Conservation (phyloP, 2,329 filamentous ascomycete genomes). For the Sporothrix brasiliensis region DNA sequence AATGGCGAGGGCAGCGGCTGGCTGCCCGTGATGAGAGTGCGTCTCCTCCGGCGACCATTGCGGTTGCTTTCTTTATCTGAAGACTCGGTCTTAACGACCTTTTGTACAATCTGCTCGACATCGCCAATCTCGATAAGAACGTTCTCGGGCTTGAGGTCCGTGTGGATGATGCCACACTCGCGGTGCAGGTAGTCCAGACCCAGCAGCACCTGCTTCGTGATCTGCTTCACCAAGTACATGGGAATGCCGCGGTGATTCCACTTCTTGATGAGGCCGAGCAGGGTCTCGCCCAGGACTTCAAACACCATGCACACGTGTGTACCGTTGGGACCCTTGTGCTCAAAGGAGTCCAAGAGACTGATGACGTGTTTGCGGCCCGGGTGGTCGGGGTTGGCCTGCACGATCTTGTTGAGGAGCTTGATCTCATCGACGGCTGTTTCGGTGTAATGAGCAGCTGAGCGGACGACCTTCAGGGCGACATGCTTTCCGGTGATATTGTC, state of each 20-base stretch:
- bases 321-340: slow-evolving; percentile 95
- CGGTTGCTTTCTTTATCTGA: slow-evolving; percentile 83
- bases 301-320: slow-evolving; percentile 99
- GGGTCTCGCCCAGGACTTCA: slow-evolving; percentile 92
- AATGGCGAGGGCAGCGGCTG: slow-evolving; percentile 94
- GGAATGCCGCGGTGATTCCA: slow-evolving; percentile 98
- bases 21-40: slow-evolving; percentile 94
- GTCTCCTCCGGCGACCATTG: slow-evolving; percentile 84
- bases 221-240: slow-evolving; percentile 95
- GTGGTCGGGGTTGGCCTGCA: slow-evolving; percentile 91
- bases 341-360: slow-evolving; percentile 93
- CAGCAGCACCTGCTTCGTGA: slow-evolving; percentile 95
- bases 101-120: slow-evolving; percentile 97
- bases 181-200: slow-evolving; percentile 95
- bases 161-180: slow-evolving; percentile 98
- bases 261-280: slow-evolving; percentile 92
- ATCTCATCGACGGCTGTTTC: slow-evolving; percentile 99
- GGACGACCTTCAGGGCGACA: slow-evolving; percentile 95
- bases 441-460: slow-evolving; percentile 96
- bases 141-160: slow-evolving; percentile 95
- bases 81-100: slow-evolving; percentile 81
- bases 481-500: slow-evolving; percentile 91
- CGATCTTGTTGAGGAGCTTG: slow-evolving; percentile 95
- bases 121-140: slow-evolving; percentile 98
- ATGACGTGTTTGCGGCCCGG: slow-evolving; percentile 94